Evolutionary conservation across 2,329 filamentous ascomycete genomes (phyloP).

Genomic region (Thelonectria olida): DNA sequence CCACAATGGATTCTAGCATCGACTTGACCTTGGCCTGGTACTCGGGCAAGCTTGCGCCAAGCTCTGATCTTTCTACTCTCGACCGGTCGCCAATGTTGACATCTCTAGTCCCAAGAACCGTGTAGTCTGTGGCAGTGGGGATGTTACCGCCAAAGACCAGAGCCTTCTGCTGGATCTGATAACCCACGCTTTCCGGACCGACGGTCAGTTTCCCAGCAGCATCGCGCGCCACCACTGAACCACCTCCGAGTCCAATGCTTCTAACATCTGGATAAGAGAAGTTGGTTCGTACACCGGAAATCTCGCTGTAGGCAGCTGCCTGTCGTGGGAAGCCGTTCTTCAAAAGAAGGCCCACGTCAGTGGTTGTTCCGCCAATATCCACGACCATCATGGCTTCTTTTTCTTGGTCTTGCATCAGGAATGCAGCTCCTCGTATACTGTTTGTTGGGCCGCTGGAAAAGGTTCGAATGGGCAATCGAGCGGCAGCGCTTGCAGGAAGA

Average conservation of each 20-base stretch:
- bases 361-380: conserved; percentile 72
- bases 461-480: conserved; percentile 64
- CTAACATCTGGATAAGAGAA: conserved; percentile 18
- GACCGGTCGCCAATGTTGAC: conserved; percentile 7
- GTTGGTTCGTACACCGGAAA: conserved; percentile 15
- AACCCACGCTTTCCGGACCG: conserved; percentile 14
- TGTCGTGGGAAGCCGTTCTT: conserved; percentile 10
- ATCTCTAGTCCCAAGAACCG: neutral
- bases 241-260: conserved; percentile 25
- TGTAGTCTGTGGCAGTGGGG: conserved; percentile 19
- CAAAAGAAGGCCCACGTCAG: conserved; percentile 67
- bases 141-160: conserved; percentile 14
- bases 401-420: conserved; percentile 41
- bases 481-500: conserved; percentile 59
- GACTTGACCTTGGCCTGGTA: too few species aligned
- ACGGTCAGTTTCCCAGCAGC: neutral
- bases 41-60: neutral
- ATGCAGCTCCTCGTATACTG: conserved; percentile 64
- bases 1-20: too few species aligned
- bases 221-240: conserved; percentile 9
- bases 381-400: conserved; percentile 59
- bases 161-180: conserved; percentile 12
- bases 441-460: conserved; percentile 71
- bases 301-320: conserved; percentile 8
- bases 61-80: too few species aligned